phyloP scores from a whole-genome alignment of 1,139 yeast species.

The Kodamaea fungicola region DNA sequence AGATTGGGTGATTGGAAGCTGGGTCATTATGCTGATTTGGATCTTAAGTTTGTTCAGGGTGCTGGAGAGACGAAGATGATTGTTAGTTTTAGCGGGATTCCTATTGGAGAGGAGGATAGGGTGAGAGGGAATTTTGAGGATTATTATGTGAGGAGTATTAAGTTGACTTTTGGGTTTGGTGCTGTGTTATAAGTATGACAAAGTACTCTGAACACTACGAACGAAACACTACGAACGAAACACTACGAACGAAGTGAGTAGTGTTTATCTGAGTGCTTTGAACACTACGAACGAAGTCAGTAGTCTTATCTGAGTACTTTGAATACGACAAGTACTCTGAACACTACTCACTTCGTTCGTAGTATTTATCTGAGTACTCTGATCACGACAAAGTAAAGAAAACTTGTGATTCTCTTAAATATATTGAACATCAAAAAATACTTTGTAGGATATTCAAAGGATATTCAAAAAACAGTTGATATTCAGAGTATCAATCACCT shows the following conservation, averaged over 20 bases:
- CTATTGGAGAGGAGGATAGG: slow-evolving; percentile 93
- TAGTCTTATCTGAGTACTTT: not conserved
- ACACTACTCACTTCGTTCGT: too few relatives aligned
- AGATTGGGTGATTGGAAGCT: slow-evolving; percentile 83
- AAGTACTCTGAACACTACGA: not conserved
- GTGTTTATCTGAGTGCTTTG: too few relatives aligned
- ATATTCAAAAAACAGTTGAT: too few relatives aligned
- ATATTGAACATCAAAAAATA: too few relatives aligned
- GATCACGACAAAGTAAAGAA: too few relatives aligned
- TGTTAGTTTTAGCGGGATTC: slow-evolving; percentile 84
- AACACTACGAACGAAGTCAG: too few relatives aligned
- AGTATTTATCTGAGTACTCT: too few relatives aligned
- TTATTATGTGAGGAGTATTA: slow-evolving; percentile 83
- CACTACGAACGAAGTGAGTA: too few relatives aligned
- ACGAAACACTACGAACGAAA: too few relatives aligned
- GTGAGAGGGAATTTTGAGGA: slow-evolving; percentile 84
- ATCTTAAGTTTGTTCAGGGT: slow-evolving; percentile 68
- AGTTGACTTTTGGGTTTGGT: slow-evolving; percentile 89
- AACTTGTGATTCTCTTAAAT: too few relatives aligned
- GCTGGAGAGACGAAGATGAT: slow-evolving; percentile 77
- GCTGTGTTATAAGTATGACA: slow-evolving; percentile 61
- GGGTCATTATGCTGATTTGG: slow-evolving; percentile 72
- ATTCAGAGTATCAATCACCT: too few relatives aligned
- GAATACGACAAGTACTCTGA: slow-evolving; percentile 7
- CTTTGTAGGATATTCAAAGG: too few relatives aligned